Evolutionary conservation across 225 moss, liverwort and hornwort species (phyloP), one percentile per base, ranked within the genome.

Genomic region (Climacium dendroides): DNA sequence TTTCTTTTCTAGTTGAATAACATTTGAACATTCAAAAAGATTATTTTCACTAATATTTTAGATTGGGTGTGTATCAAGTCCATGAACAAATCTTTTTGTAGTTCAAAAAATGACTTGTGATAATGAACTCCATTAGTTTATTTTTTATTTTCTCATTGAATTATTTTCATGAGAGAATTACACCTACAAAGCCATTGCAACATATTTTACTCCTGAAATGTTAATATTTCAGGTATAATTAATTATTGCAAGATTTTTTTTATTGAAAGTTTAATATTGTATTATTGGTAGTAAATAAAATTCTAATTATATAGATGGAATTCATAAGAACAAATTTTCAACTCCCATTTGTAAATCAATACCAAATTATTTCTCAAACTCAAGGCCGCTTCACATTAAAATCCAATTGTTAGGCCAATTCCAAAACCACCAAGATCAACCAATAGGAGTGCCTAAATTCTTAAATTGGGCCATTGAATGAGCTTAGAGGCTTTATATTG

Each of bases 361-460:
- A n/a, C 12, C n/a, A 66, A 66, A 6, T 22, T n/a, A n/a, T 19
- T 35, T 65, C 35, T n/a, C 4, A 67, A 22, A 11, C 2, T 11
- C n/a, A 20, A 11, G 19, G 10, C 6, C 6, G 19, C n/a, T n/a
- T 65, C 20, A 20, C 12, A 32, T 11, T 20, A 11, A 2, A 19
- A 1, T 20, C 3, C 12, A 67, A 37, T 67, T 37, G 12, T 37
- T 22, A 4, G 1, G 2, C 0, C 1, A 1, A n/a, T 37, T 67
- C 11, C 12, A 35, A 37, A 37, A 37, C 2, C 9, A 22, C 5
- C 5, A 5, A 22, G 11, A 37, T 37, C 37, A 69, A 39, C 3
- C 1, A 39, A 23, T 39, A 69, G 24, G 4, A 69, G 2, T 39
- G 4, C 10, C 2, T 69, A 39, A 1, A 69, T 37, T 2, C 3